Evolutionary conservation across 768 basidiomycete genomes (phyloP).

Genomic region (Cystobasidium ongulense): DNA sequence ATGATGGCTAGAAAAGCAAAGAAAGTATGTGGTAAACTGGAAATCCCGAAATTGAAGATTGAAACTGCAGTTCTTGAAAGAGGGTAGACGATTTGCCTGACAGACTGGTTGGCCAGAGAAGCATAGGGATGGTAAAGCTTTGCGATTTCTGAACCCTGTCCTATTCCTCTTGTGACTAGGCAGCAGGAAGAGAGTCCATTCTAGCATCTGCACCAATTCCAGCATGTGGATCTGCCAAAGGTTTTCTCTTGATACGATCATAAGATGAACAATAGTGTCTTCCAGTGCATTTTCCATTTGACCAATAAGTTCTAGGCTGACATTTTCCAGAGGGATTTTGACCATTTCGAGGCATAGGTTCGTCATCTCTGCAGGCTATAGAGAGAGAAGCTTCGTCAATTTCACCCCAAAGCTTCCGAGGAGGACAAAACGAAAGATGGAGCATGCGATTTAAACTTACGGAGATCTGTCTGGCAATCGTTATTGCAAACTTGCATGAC

Average conservation of each 20-base stretch:
- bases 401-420: no score
- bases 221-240: not conserved
- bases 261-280: not conserved
- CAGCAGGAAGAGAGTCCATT: not conserved
- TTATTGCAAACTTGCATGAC: not conserved
- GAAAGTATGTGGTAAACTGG: no score
- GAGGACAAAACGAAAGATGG: no score
- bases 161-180: not conserved
- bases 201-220: not conserved
- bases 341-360: not conserved
- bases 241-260: not conserved
- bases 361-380: not conserved
- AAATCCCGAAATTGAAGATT: no score
- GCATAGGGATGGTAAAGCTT: no score
- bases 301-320: constrained; percentile 9
- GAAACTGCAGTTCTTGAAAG: no score
- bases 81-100: no score
- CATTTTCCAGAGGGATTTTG: not conserved
- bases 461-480: not conserved
- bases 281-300: constrained; percentile 8
- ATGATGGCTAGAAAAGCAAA: no score
- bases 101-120: no score
- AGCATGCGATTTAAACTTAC: not conserved
- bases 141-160: no score
- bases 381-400: no score